Conservation (phyloP, 805 yeast genomes). For the Sugiyamaella chiloensis region DNA sequence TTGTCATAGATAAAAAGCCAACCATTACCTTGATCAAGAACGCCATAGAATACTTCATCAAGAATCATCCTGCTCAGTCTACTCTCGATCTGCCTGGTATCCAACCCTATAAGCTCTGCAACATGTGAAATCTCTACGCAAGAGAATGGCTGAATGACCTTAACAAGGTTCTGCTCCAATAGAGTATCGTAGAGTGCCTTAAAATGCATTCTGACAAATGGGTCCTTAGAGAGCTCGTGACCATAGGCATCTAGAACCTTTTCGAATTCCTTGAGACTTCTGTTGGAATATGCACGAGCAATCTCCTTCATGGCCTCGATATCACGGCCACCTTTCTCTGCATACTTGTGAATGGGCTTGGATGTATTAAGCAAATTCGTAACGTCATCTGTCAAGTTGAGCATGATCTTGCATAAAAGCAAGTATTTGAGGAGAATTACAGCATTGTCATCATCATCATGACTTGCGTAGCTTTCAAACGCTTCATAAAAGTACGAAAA, state of each 20-base stretch:
- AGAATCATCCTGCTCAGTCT: constrained; percentile 94
- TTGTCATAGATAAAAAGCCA: constrained; percentile 91
- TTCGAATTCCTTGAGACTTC: constrained; percentile 90
- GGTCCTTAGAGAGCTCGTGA: constrained; percentile 76
- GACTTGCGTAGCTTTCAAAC: constrained; percentile 82
- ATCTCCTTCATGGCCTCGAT: constrained; percentile 96
- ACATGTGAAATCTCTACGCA: constrained; percentile 92
- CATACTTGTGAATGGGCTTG: constrained; percentile 69
- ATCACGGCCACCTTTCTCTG: constrained; percentile 54
- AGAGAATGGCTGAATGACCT: constrained; percentile 93
- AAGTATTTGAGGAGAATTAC: constrained; percentile 84
- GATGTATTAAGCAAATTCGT: constrained; percentile 64
- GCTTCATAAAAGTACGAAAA: constrained; percentile 93
- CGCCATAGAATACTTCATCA: constrained; percentile 94
- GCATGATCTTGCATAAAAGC: constrained; percentile 91
- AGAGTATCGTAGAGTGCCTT: constrained; percentile 89
- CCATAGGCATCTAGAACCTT: constrained; percentile 65
- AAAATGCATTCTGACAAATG: constrained; percentile 86
- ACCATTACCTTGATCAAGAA: constrained; percentile 96
- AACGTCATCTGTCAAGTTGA: constrained; percentile 81
- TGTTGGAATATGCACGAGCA: constrained; percentile 82
- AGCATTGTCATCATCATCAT: constrained; percentile 46
- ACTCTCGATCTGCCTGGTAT: constrained; percentile 84
- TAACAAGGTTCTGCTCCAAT: constrained; percentile 87
- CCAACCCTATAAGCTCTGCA: constrained; percentile 83